These are phyloP conservation scores for Linnemannia hyalina DNA, from an alignment of 192 early-diverging fungal genomes.

Conservation along the genomic window DNA sequence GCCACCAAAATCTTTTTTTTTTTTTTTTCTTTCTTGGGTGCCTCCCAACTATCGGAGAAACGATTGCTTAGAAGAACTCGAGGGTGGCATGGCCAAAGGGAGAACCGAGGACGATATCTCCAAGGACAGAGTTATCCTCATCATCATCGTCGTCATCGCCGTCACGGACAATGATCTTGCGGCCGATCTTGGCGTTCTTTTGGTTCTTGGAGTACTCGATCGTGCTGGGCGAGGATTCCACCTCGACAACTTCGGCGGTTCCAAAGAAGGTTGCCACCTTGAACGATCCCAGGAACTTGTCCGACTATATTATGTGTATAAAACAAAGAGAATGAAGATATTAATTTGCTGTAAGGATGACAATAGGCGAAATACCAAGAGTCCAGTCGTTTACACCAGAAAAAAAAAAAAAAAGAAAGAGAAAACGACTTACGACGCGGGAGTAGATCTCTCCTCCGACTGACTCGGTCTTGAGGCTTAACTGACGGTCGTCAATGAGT, in stretches of 20 bases:
- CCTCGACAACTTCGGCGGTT: constrained; percentile 11
- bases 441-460: not conserved
- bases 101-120: constrained; percentile 1
- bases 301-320: not conserved
- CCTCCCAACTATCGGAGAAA: not conserved
- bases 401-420: not conserved
- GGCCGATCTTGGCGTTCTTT: constrained; percentile 21
- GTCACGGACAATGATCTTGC: constrained; percentile 19
- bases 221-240: constrained; percentile 7
- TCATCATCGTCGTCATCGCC: constrained; percentile 3
- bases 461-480: constrained; percentile 2
- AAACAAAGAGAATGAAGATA: not conserved
- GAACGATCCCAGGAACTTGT: constrained; percentile 37
- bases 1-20: too few species aligned
- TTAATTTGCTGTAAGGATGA: not conserved
- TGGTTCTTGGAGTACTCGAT: constrained; percentile 36
- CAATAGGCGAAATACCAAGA: not conserved
- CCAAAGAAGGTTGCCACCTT: not conserved
- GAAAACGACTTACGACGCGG: not conserved
- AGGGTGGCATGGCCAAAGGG: constrained; percentile 15
- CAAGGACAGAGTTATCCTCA: not conserved
- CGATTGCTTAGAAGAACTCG: constrained; percentile 16
- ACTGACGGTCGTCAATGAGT: constrained; percentile 10
- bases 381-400: too few species aligned
- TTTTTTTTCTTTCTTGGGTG: not conserved